Evolutionary conservation across 805 yeast species (phyloP).

Genomic region (Ogataea pini): DNA sequence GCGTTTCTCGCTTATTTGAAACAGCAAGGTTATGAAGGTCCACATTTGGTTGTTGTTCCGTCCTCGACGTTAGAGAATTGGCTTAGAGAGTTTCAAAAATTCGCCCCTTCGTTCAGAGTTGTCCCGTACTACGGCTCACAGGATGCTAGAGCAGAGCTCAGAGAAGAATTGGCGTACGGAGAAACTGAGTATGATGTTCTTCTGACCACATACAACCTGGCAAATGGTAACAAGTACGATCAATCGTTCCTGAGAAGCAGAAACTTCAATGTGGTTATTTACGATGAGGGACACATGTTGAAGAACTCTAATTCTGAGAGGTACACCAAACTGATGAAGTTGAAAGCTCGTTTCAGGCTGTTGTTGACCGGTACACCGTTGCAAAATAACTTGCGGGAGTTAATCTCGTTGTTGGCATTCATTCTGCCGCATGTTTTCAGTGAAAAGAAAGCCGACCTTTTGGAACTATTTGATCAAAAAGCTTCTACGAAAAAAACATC

Average conservation of each 20-base stretch:
- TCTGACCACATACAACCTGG: constrained; percentile 91
- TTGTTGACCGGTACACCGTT: constrained; percentile 95
- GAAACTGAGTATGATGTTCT: constrained; percentile 74
- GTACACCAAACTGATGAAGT: constrained; percentile 80
- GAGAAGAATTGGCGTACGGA: constrained; percentile 59
- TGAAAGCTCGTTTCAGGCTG: constrained; percentile 80
- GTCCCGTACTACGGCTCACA: constrained; percentile 94
- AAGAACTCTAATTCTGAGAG: constrained; percentile 89
- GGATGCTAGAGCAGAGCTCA: constrained; percentile 78
- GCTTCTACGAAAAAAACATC: constrained; percentile 60
- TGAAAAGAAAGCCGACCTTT: constrained; percentile 79
- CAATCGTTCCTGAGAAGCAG: constrained; percentile 72
- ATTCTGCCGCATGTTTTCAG: constrained; percentile 82
- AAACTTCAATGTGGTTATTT: constrained; percentile 83
- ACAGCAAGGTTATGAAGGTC: constrained; percentile 60
- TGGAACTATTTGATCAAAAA: constrained; percentile 82
- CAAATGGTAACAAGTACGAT: constrained; percentile 84
- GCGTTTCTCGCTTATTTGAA: constrained; percentile 86
- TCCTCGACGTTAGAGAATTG: constrained; percentile 96
- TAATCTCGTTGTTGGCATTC: constrained; percentile 86
- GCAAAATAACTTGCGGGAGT: constrained; percentile 88
- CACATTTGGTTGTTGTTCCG: constrained; percentile 94
- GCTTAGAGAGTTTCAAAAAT: constrained; percentile 90
- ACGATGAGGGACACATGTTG: constrained; percentile 97
- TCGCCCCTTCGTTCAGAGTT: constrained; percentile 77